Conservation (phyloP, 2,329 filamentous ascomycete genomes). For the Xylariales sp. region DNA sequence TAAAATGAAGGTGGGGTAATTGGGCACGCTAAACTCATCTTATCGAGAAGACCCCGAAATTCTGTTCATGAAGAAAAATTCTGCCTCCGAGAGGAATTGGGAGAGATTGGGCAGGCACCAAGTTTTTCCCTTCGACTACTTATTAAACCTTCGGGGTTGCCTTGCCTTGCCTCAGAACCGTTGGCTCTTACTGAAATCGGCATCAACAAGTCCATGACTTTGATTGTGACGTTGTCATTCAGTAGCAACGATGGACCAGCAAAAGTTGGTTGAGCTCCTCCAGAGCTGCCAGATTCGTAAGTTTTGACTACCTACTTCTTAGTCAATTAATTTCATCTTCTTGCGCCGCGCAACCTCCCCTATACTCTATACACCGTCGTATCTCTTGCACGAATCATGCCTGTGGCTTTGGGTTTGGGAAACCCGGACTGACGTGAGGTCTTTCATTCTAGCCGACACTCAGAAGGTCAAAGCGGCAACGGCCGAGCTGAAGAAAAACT, state of each 20-base stretch:
- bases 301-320: slow-evolving; percentile 31
- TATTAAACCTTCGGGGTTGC: too few species aligned
- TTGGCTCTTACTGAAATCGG: too few species aligned
- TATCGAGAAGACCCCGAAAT: slow-evolving; percentile 9
- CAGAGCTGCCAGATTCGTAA: slow-evolving; percentile 83
- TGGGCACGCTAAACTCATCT: slow-evolving; percentile 6
- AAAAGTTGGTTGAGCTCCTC: slow-evolving; percentile 80
- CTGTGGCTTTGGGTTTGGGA: too few species aligned
- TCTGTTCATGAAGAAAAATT: slow-evolving; percentile 5
- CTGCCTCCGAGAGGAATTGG: slow-evolving; percentile 5
- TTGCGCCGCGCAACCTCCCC: too few species aligned
- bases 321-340: slow-evolving; percentile 3
- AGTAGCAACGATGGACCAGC: slow-evolving; percentile 69
- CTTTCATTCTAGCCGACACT: slow-evolving; percentile 65
- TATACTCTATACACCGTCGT: too few species aligned
- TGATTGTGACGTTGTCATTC: too few species aligned
- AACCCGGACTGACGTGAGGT: too few species aligned
- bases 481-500: slow-evolving; percentile 84
- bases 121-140: too few species aligned
- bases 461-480: slow-evolving; percentile 87
- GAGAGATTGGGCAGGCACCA: slow-evolving; percentile 11
- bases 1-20: slow-evolving; percentile 3
- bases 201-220: too few species aligned
- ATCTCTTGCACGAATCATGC: too few species aligned
- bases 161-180: too few species aligned